Evolutionary conservation across 768 basidiomycete species (phyloP).

Genomic region (Floccularia luteovirens): DNA sequence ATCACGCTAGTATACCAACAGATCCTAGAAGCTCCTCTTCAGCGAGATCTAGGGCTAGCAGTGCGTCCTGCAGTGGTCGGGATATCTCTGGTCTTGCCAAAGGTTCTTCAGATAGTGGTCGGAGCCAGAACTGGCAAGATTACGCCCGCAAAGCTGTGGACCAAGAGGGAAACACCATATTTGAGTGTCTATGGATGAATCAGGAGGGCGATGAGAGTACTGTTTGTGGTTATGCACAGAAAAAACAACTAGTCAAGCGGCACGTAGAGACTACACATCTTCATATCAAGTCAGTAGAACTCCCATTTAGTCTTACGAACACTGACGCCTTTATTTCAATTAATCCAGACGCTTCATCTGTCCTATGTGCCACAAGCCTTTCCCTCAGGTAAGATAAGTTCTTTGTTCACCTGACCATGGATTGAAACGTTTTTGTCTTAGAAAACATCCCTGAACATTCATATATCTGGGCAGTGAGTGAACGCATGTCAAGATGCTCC

Average conservation of each 20-base stretch:
- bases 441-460: conserved; percentile 52
- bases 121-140: conserved; percentile 2
- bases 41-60: not conserved
- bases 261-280: conserved; percentile 61
- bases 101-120: too few relatives aligned
- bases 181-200: conserved; percentile 19
- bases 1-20: not conserved
- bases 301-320: not conserved
- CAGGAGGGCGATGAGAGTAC: conserved; percentile 11
- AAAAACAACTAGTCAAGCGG: conserved; percentile 63
- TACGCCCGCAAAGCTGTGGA: conserved; percentile 5
- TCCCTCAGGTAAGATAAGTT: conserved; percentile 26
- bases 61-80: not conserved
- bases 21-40: not conserved
- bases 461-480: conserved; percentile 24
- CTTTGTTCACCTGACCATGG: conserved; percentile 1
- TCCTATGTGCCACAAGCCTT: conserved; percentile 42
- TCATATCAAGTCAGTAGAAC: conserved; percentile 42
- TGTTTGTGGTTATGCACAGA: conserved; percentile 16
- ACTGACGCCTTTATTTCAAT: conserved; percentile 3
- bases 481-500: not conserved
- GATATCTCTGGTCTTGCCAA: not conserved
- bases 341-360: conserved; percentile 50
- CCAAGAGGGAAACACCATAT: conserved; percentile 11
- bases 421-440: conserved; percentile 13